Percentiles rank a stretch among this genome's conserved stretches.
Evolutionary conservation across 345 rosid genomes (phyloP).

Genomic region (Chamaenerion angustifolium): DNA sequence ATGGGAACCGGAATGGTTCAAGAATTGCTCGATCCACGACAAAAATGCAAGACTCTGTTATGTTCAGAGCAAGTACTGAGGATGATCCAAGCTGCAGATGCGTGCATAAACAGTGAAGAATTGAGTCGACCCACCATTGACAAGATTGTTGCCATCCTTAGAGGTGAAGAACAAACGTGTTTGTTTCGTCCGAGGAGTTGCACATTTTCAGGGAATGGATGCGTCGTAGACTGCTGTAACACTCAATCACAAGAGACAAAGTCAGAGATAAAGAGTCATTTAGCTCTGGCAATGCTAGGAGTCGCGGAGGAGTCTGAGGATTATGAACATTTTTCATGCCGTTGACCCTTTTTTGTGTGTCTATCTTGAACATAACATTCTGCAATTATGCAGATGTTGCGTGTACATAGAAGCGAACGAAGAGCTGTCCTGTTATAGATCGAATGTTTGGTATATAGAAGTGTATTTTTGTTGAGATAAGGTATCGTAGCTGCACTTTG

Average conservation of each 20-base stretch:
- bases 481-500: too few species aligned
- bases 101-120: slow-evolving; percentile 58
- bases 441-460: too few species aligned
- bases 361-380: neutral
- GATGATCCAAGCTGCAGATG: slow-evolving; percentile 69
- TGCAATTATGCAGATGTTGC: too few species aligned
- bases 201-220: slow-evolving; percentile 35
- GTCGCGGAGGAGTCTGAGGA: slow-evolving; percentile 70
- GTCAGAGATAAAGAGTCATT: slow-evolving; percentile 72
- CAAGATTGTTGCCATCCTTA: slow-evolving; percentile 38
- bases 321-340: slow-evolving; percentile 35
- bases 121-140: slow-evolving; percentile 50
- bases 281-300: slow-evolving; percentile 85
- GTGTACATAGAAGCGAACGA: too few species aligned
- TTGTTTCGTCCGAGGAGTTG: slow-evolving; percentile 25
- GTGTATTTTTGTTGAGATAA: too few species aligned
- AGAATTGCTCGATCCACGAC: slow-evolving; percentile 57
- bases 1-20: slow-evolving; percentile 49
- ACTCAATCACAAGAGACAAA: slow-evolving; percentile 47
- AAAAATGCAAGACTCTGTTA: slow-evolving; percentile 19
- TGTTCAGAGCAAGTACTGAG: slow-evolving; percentile 30
- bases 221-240: slow-evolving; percentile 32
- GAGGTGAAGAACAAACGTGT: slow-evolving; percentile 28
- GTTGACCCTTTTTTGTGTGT: slow-evolving; percentile 18
- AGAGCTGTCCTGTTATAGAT: too few species aligned